Percentiles rank a stretch among this genome's conserved stretches.
These are phyloP conservation scores for Kodamaea sagamina DNA, from an alignment of 805 yeast genomes.

Conservation along the genomic window DNA sequence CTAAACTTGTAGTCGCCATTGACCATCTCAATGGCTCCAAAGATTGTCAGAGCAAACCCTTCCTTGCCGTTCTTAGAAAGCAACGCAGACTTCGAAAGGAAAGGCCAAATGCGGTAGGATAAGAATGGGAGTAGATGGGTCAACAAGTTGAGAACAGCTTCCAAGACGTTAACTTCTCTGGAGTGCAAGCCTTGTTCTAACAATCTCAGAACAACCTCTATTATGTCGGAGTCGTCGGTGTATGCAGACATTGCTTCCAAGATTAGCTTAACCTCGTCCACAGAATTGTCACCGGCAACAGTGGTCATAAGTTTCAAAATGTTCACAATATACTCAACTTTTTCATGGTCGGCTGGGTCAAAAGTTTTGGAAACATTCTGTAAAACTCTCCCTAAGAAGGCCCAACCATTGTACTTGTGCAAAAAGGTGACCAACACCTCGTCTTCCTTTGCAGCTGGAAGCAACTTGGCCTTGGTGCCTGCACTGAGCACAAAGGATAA, in stretches of 20 bases:
- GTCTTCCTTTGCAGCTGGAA: conserved; percentile 48
- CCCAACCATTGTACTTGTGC: conserved; percentile 83
- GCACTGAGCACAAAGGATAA: conserved; percentile 43
- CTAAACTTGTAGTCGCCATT: conserved; percentile 69
- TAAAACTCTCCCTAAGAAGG: conserved; percentile 73
- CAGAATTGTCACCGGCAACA: conserved; percentile 43
- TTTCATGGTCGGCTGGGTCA: conserved; percentile 39
- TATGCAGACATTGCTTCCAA: conserved; percentile 48
- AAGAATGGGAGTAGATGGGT: conserved; percentile 47
- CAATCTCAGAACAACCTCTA: conserved; percentile 63
- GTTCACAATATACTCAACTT: conserved; percentile 43
- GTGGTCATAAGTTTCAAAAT: conserved; percentile 53
- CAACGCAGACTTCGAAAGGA: conserved; percentile 65
- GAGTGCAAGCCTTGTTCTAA: conserved; percentile 67
- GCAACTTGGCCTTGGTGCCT: conserved; percentile 70
- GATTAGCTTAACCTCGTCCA: conserved; percentile 25
- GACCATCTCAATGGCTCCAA: conserved; percentile 74
- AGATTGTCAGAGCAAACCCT: conserved; percentile 59
- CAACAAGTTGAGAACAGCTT: conserved; percentile 51
- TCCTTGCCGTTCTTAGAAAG: conserved; percentile 62
- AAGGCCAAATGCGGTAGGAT: conserved; percentile 78
- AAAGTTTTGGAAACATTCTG: conserved; percentile 57
- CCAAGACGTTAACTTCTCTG: conserved; percentile 49
- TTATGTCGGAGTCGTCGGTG: conserved; percentile 57
- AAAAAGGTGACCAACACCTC: conserved; percentile 61